Evolutionary conservation across 306 rosid species (phyloP).

Genomic region (Prunus mongolica): DNA sequence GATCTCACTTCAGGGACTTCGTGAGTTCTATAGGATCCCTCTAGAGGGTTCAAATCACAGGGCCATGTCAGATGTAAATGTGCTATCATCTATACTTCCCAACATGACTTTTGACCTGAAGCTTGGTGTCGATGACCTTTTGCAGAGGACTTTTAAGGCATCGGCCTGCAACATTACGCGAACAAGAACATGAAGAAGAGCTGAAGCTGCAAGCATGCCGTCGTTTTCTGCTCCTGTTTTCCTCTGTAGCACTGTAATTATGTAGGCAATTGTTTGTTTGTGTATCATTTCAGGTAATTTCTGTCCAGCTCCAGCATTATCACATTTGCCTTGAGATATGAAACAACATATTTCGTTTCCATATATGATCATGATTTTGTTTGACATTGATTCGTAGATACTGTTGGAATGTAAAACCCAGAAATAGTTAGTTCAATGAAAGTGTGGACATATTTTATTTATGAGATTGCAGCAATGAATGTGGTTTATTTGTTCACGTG

Average conservation of each 20-base stretch:
- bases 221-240: neutral
- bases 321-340: neutral
- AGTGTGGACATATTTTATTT: neutral
- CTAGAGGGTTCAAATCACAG: neutral
- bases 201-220: neutral
- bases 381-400: too few species aligned
- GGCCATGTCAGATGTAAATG: neutral
- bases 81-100: neutral
- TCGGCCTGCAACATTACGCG: neutral
- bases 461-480: neutral
- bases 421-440: too few species aligned
- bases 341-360: neutral
- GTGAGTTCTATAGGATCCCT: neutral
- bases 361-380: too few species aligned
- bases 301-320: too few species aligned
- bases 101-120: constrained; percentile 1
- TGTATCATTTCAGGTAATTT: neutral
- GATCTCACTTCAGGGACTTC: neutral
- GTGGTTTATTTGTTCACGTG: too few species aligned
- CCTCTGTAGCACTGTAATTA: neutral
- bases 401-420: too few species aligned
- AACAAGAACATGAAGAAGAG: neutral
- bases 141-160: neutral
- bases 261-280: neutral
- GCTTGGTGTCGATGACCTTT: neutral